phyloP scores from a whole-genome alignment of 2,329 filamentous ascomycete genomes.

The Trichoderma semiorbis region DNA sequence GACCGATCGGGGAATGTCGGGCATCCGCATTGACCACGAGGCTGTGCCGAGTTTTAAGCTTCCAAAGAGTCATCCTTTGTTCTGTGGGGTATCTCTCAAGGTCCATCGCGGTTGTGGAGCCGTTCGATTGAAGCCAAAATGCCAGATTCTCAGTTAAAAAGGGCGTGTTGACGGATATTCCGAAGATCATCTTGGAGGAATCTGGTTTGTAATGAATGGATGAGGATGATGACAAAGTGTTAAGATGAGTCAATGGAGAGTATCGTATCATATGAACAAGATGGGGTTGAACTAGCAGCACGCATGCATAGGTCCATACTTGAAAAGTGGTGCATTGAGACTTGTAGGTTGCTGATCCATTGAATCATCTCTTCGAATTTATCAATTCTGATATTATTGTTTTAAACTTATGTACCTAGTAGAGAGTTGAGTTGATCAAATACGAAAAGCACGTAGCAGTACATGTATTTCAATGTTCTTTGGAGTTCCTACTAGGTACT shows the following conservation, averaged over 20 bases:
- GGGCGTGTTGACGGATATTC: neutral
- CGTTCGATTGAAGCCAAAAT: neutral
- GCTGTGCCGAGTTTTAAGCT: conserved; percentile 2
- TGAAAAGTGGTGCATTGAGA: neutral
- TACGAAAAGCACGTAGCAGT: no score
- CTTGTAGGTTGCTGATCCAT: neutral
- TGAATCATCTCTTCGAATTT: neutral
- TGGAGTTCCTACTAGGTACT: no score
- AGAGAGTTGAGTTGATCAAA: neutral
- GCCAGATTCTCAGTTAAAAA: neutral
- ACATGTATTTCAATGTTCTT: no score
- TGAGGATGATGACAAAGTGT: neutral
- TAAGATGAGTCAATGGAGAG: neutral
- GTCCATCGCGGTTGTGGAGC: neutral
- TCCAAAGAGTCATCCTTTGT: neutral
- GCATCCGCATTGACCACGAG: neutral
- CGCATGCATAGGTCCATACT: no score
- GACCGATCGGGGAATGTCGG: conserved; percentile 10
- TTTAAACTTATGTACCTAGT: neutral
- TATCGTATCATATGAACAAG: neutral
- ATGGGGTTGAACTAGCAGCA: neutral
- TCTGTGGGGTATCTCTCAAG: neutral
- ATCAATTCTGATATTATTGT: neutral
- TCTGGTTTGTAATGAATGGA: neutral
- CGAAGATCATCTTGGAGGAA: neutral